Base-by-base conservation (phyloP, 345 rosid genomes). In the Lagerstroemia speciosa region DNA sequence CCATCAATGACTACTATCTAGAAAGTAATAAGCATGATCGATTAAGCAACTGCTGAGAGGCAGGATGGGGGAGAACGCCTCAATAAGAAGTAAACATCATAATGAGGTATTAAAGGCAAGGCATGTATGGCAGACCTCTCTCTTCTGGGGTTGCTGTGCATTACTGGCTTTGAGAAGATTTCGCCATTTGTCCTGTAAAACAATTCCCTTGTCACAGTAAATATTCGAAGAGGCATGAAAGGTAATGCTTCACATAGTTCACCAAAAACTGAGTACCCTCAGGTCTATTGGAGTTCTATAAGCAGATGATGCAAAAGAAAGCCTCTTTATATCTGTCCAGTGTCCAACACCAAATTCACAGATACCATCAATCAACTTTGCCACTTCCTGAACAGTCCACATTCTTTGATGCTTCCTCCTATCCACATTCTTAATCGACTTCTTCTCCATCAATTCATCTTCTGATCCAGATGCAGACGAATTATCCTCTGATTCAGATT, bases 241-340 rank as follows among this genome's bases (percentile, higher is more conserved):
- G 50, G 20, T 38, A 65, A n/a, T 65, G 20, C 9, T 11, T 36
- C 30, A 12, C 33, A 65, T 16, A 8, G 10, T 40, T 45, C 12
- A 16, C 34, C 7, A 41, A 41, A 41, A 41, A 14, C 15, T 41
- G 57, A 62, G 75, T 87, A 93, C 97, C 94, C 98, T 86, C 75
- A 93, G 83, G 86, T 93, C 98, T 16, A 91, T 65, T 24, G 96
- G 92, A 12, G 96, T 93, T 57, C 98, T 91, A 70, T 93, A 67
- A 36, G 89, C 70, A 62, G 91, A 71, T 1, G 96, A 81, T 32
- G 83, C 69, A 74, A 93, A 91, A 71, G 83, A 77, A 52, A 75
- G 78, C 73, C 85, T 86, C 79, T 91, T 87, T 77, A 93, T 91
- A 75, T 87, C 94, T 0, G 96, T 93, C 98, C 98, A 93, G 81